phyloP scores from a whole-genome alignment of 768 basidiomycete species.

The Mycena galopus region DNA sequence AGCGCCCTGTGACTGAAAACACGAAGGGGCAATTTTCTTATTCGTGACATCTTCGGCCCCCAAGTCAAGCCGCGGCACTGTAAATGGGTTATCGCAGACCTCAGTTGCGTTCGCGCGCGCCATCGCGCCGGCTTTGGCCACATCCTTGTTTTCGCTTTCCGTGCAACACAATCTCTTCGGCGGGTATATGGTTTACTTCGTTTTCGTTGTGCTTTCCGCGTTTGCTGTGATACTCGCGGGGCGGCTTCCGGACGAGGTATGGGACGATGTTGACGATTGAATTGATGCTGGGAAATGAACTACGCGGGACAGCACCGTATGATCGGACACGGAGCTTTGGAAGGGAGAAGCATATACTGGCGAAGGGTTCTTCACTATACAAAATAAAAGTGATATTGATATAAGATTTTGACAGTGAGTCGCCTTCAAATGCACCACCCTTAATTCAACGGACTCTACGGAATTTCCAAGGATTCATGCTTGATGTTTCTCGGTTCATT shows the following conservation, averaged over 20 bases:
- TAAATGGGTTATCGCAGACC: conserved; percentile 64
- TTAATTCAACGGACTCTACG: too few species aligned
- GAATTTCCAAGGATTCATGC: neutral
- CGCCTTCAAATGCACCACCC: too few species aligned
- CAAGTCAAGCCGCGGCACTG: conserved; percentile 63
- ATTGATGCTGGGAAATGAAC: neutral
- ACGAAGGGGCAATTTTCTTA: conserved; percentile 62
- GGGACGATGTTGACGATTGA: conserved; percentile 46
- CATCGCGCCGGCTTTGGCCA: conserved; percentile 61
- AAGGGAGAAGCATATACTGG: neutral
- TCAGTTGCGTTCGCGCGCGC: conserved; percentile 60
- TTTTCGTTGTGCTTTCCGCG: conserved; percentile 45
- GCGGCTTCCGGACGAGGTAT: conserved; percentile 56
- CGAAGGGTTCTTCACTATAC: neutral
- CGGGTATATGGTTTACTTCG: conserved; percentile 58
- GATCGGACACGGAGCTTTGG: neutral
- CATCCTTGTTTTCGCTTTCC: conserved; percentile 68
- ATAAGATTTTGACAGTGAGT: neutral
- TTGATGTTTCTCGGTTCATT: too few species aligned
- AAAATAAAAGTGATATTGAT: neutral
- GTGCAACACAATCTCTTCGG: conserved; percentile 53
- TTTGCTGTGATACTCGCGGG: conserved; percentile 52
- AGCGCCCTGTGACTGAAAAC: neutral
- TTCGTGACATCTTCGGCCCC: conserved; percentile 65
- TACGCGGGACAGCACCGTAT: neutral